These are phyloP conservation scores for Conringia planisiliqua DNA, from an alignment of 345 rosid genomes.

Conservation along the genomic window DNA sequence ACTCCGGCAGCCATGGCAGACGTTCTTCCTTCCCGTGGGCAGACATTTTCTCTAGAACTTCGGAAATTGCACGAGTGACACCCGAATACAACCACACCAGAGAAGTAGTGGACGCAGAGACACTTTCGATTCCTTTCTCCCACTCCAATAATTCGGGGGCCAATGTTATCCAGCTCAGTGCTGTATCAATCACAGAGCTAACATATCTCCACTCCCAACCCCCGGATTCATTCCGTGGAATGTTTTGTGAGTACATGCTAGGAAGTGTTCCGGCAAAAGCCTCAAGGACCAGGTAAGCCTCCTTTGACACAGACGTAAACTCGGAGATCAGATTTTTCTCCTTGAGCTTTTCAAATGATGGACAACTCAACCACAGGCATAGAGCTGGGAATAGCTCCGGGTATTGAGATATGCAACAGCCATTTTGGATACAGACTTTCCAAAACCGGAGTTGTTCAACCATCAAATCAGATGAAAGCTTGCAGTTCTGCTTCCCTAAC, in stretches of 20 bases:
- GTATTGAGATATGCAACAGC: constrained; percentile 60
- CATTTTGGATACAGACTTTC: constrained; percentile 73
- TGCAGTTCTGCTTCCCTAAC: constrained; percentile 67
- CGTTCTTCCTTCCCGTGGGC: constrained; percentile 30
- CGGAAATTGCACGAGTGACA: constrained; percentile 58
- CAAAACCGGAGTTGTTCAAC: constrained; percentile 83
- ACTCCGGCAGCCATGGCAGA: constrained; percentile 77
- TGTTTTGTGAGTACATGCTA: constrained; percentile 44
- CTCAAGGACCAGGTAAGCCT: constrained; percentile 71
- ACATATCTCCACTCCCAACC: constrained; percentile 84
- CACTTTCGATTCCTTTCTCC: constrained; percentile 30
- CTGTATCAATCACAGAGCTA: constrained; percentile 69
- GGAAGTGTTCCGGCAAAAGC: constrained; percentile 79
- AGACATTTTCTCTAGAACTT: constrained; percentile 62
- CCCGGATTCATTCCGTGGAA: constrained; percentile 29
- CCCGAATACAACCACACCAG: constrained; percentile 71
- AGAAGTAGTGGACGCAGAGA: constrained; percentile 35
- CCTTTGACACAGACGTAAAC: constrained; percentile 62
- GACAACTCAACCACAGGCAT: constrained; percentile 84
- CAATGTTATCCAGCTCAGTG: constrained; percentile 60
- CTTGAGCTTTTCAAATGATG: constrained; percentile 57
- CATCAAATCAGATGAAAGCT: constrained; percentile 62
- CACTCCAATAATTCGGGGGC: constrained; percentile 44
- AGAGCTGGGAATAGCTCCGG: constrained; percentile 71
- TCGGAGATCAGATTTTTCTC: constrained; percentile 55